phyloP scores from a whole-genome alignment of 1,284 basidiomycete species.

The Naganishia sp. region DNA sequence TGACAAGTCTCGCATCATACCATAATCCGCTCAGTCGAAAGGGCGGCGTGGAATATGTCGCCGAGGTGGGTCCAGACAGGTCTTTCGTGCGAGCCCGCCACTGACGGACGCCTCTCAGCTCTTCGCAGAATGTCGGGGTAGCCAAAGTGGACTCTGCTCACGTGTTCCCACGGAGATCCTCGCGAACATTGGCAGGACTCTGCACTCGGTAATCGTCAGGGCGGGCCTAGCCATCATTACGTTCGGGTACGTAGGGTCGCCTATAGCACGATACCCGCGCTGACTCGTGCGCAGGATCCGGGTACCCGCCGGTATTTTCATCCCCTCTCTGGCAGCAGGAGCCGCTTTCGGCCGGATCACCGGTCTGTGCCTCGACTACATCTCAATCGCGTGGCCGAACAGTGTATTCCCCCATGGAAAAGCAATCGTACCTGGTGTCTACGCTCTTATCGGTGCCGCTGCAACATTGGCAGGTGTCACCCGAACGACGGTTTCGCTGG shows the following conservation, averaged over 20 bases:
- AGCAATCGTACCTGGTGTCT: constrained; percentile 69
- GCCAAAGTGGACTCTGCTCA: constrained; percentile 50
- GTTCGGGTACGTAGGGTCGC: constrained; percentile 60
- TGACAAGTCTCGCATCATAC: constrained; percentile 78
- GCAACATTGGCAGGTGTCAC: constrained; percentile 86
- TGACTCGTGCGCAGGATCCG: constrained; percentile 39
- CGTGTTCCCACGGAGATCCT: constrained; percentile 59
- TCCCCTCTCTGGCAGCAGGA: constrained; percentile 94
- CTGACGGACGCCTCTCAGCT: constrained; percentile 60
- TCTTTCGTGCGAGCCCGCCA: background rate
- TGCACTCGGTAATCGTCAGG: constrained; percentile 66
- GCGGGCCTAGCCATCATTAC: constrained; percentile 82
- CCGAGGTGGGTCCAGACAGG: constrained; percentile 42
- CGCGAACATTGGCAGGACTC: constrained; percentile 67
- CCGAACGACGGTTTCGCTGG: constrained; percentile 70
- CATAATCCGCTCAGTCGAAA: constrained; percentile 88
- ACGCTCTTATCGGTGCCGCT: constrained; percentile 88
- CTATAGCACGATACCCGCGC: background rate
- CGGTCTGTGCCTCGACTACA: constrained; percentile 73
- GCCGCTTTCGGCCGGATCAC: constrained; percentile 89
- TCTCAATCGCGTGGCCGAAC: background rate
- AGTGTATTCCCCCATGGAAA: constrained; percentile 40
- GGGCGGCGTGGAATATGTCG: constrained; percentile 90
- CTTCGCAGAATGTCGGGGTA: constrained; percentile 77
- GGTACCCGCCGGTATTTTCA: constrained; percentile 84